Conservation (phyloP, 768 basidiomycete genomes). For the Pleurotus platypus region DNA sequence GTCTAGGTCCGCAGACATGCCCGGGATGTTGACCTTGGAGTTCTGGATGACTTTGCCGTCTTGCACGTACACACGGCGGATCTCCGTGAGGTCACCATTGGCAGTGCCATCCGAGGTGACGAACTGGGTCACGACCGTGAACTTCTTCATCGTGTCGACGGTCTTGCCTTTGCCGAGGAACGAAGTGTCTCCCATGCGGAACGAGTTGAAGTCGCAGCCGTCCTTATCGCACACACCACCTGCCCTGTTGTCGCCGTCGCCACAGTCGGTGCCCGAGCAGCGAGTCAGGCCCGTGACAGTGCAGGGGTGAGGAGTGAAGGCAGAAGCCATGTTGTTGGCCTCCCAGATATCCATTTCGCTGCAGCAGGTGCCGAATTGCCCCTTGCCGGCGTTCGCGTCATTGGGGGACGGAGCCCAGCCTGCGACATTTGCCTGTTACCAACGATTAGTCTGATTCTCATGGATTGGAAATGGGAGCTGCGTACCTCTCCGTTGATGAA, state of each 20-base stretch:
- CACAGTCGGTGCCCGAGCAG: conserved; percentile 29
- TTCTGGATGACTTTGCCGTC: conserved; percentile 39
- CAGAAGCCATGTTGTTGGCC: conserved; percentile 34
- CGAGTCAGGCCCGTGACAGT: conserved; percentile 23
- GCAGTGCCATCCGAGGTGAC: conserved; percentile 33
- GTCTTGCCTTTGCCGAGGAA: conserved; percentile 32
- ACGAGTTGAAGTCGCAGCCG: conserved; percentile 48
- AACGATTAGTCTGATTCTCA: background rate
- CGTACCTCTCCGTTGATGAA: conserved; percentile 57
- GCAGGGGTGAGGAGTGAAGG: conserved; percentile 39
- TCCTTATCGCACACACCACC: conserved; percentile 36
- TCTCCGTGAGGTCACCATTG: conserved; percentile 35
- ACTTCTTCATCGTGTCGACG: conserved; percentile 32
- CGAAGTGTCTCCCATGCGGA: conserved; percentile 34
- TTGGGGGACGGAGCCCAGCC: conserved; percentile 26
- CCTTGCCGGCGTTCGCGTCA: conserved; percentile 34
- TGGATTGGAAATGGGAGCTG: background rate
- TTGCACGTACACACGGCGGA: conserved; percentile 43
- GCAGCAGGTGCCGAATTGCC: conserved; percentile 34
- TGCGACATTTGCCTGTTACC: conserved; percentile 30
- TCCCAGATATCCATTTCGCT: conserved; percentile 45
- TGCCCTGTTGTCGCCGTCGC: conserved; percentile 21
- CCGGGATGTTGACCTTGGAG: conserved; percentile 26
- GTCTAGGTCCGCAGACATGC: conserved; percentile 14
- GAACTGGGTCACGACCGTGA: conserved; percentile 47